Conservation (phyloP, 1,284 basidiomycete genomes). For the Leccinum proliferum region DNA sequence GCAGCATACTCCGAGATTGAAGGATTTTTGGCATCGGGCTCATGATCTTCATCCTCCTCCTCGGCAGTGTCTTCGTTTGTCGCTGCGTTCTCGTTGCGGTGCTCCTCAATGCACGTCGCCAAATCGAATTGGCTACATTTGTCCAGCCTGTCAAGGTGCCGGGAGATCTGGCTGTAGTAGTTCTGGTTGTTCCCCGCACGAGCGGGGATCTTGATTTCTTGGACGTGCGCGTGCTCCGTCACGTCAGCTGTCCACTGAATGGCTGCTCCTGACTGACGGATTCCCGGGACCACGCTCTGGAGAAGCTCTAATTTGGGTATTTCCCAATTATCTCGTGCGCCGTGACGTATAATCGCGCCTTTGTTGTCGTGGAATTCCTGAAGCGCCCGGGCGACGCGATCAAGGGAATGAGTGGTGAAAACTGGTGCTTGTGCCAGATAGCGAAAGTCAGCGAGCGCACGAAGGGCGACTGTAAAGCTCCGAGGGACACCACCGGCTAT, state of each 20-base stretch:
- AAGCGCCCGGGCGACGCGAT: not conserved
- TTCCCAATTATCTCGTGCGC: not conserved
- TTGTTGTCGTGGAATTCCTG: not conserved
- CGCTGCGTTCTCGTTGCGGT: not conserved
- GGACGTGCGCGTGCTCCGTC: not conserved
- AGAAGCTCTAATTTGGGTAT: not conserved
- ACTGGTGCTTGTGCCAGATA: not conserved
- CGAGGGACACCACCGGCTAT: not conserved
- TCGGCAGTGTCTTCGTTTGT: not conserved
- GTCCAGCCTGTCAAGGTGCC: not conserved
- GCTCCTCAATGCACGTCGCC: not conserved
- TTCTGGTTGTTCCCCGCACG: not conserved
- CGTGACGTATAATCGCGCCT: not conserved
- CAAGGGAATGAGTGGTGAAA: not conserved
- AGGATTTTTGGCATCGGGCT: not conserved
- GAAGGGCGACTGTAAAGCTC: not conserved
- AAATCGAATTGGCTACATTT: not conserved
- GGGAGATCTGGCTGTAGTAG: not conserved
- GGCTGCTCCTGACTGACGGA: not conserved
- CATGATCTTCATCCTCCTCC: not conserved
- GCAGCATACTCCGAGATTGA: not conserved
- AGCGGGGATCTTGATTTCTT: not conserved
- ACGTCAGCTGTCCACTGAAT: not conserved
- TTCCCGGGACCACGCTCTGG: not conserved
- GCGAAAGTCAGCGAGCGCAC: not conserved